These are phyloP conservation scores for Dendrobium huoshanense DNA, from an alignment of 106 monocot species.

Conservation along the genomic window DNA sequence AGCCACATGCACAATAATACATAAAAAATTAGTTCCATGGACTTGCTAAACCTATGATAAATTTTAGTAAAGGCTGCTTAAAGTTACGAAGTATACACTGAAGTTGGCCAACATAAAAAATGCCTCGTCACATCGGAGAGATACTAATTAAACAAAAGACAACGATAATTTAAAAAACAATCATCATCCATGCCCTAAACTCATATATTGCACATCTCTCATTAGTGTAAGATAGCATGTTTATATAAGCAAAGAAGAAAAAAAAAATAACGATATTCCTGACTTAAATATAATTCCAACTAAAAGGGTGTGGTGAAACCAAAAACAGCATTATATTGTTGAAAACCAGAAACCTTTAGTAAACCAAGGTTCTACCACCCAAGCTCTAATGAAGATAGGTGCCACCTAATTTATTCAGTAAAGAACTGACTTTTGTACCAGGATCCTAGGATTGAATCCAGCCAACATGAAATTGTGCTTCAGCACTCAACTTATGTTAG, in stretches of 20 bases:
- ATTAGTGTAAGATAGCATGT: neutral
- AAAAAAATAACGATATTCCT: neutral
- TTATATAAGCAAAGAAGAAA: neutral
- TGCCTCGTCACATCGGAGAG: neutral
- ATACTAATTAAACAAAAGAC: neutral
- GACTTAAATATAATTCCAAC: neutral
- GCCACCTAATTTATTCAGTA: too few relatives aligned
- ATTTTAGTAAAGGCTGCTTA: neutral
- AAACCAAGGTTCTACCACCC: too few relatives aligned
- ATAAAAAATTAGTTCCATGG: neutral
- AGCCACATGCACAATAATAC: neutral
- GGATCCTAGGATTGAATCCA: too few relatives aligned
- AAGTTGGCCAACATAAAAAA: neutral
- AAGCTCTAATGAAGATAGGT: too few relatives aligned
- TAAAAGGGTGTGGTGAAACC: neutral
- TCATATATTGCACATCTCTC: neutral
- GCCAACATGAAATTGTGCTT: too few relatives aligned
- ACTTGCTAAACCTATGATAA: neutral
- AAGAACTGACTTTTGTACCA: too few relatives aligned
- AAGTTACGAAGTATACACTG: neutral
- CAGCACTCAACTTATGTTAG: too few relatives aligned
- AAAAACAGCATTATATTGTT: neutral
- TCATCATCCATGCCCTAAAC: neutral
- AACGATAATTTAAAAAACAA: neutral
- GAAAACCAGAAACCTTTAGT: neutral